Conservation (phyloP, 2,329 filamentous ascomycete genomes). For the Rutstroemia sydowiana region DNA sequence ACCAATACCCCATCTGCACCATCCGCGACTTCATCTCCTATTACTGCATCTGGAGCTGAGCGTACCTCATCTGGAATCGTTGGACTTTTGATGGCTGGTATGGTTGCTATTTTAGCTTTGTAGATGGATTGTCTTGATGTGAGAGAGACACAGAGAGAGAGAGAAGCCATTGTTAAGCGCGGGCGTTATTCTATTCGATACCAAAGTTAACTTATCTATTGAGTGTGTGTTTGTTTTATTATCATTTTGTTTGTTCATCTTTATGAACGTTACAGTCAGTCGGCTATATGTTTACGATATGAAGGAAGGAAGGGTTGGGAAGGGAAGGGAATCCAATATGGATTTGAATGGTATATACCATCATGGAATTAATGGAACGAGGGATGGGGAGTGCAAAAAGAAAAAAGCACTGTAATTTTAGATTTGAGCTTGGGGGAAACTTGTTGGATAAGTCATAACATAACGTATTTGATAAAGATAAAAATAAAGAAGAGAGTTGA, state of each 20-base stretch:
- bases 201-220: too few species aligned
- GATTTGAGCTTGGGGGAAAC: too few species aligned
- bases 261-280: slow-evolving; percentile 22
- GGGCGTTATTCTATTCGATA: slow-evolving; percentile 20
- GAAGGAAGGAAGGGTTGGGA: background rate
- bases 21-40: slow-evolving; percentile 30
- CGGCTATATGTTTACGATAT: slow-evolving; percentile 13
- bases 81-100: slow-evolving; percentile 20
- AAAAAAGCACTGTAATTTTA: too few species aligned
- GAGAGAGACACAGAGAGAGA: background rate
- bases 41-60: slow-evolving; percentile 31
- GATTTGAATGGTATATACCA: too few species aligned
- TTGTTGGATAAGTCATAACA: too few species aligned
- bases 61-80: slow-evolving; percentile 22
- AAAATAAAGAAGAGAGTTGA: too few species aligned
- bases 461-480: too few species aligned
- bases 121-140: slow-evolving; percentile 11
- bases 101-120: slow-evolving; percentile 23
- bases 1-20: slow-evolving; percentile 22
- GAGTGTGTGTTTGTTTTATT: slow-evolving; percentile 2
- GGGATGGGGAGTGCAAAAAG: too few species aligned
- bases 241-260: background rate
- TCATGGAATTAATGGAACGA: too few species aligned
- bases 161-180: slow-evolving; percentile 1
- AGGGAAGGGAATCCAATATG: too few species aligned